Evolutionary conservation across 2,329 filamentous ascomycete species (phyloP).

Genomic region (Epichloe scottii): DNA sequence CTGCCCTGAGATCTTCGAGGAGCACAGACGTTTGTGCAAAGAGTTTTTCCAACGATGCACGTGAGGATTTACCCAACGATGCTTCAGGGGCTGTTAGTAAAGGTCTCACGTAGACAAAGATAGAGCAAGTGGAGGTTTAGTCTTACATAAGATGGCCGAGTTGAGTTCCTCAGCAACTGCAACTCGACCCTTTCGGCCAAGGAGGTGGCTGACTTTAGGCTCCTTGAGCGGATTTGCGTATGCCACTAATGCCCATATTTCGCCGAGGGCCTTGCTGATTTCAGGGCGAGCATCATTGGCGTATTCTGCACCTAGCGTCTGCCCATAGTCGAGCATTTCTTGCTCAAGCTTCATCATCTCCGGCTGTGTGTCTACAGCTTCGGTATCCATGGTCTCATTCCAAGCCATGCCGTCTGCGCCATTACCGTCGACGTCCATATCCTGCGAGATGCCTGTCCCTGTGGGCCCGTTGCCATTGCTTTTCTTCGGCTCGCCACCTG

Average conservation of each 20-base stretch:
- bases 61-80: constrained; percentile 79
- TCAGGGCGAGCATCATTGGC: constrained; percentile 56
- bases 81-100: constrained; percentile 35
- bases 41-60: constrained; percentile 71
- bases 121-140: neutral
- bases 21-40: constrained; percentile 79
- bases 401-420: constrained; percentile 25
- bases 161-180: constrained; percentile 88
- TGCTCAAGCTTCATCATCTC: constrained; percentile 40
- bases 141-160: constrained; percentile 76
- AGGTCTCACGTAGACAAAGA: neutral
- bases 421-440: constrained; percentile 45
- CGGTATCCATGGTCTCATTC: constrained; percentile 42
- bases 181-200: constrained; percentile 63
- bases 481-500: constrained; percentile 31
- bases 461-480: constrained; percentile 27
- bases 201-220: constrained; percentile 59
- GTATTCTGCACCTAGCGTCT: constrained; percentile 67
- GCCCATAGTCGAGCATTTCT: constrained; percentile 68
- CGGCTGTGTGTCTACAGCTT: constrained; percentile 19
- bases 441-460: constrained; percentile 25
- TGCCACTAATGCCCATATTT: constrained; percentile 80
- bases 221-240: constrained; percentile 72
- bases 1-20: constrained; percentile 67
- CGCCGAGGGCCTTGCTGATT: constrained; percentile 59